Percentiles rank a stretch among this genome's conserved stretches.
Conservation (phyloP, 352 stramenopile species). For the Phytopythium oedochilum region DNA sequence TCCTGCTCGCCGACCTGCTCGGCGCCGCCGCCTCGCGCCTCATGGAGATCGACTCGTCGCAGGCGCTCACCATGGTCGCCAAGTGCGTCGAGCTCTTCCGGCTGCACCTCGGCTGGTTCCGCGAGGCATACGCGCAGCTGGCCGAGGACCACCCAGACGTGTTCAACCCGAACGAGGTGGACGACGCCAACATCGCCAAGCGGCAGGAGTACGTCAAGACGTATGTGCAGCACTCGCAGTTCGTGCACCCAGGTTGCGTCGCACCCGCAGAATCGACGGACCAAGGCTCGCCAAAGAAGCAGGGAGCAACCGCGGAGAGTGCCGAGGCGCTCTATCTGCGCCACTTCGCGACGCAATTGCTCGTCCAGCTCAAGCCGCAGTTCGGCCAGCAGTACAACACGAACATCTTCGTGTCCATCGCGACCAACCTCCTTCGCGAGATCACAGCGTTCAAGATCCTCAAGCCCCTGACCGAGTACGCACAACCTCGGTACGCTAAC, state of each 20-base stretch:
- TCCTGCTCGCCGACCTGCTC: slow-evolving; percentile 57
- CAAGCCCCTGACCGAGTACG: slow-evolving; percentile 64
- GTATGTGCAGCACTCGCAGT: slow-evolving; percentile 54
- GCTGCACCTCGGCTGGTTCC: slow-evolving; percentile 76
- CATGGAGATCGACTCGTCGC: slow-evolving; percentile 63
- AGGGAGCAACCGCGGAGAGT: slow-evolving; percentile 23
- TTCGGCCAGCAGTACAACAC: slow-evolving; percentile 38
- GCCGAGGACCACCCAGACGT: slow-evolving; percentile 48
- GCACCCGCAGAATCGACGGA: not conserved
- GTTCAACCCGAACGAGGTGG: slow-evolving; percentile 50
- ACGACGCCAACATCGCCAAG: slow-evolving; percentile 40
- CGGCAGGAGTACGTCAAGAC: slow-evolving; percentile 51
- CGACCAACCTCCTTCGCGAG: slow-evolving; percentile 61
- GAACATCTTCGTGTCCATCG: slow-evolving; percentile 67
- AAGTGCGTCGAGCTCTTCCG: slow-evolving; percentile 62
- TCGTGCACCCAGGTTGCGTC: slow-evolving; percentile 67
- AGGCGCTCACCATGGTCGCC: slow-evolving; percentile 55
- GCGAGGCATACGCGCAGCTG: slow-evolving; percentile 65
- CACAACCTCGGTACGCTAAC: slow-evolving; percentile 65
- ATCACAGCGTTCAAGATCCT: slow-evolving; percentile 56
- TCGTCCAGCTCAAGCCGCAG: slow-evolving; percentile 65
- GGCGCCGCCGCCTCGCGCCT: slow-evolving; percentile 49
- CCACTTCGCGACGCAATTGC: slow-evolving; percentile 57
- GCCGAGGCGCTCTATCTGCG: slow-evolving; percentile 57
- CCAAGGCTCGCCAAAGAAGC: not conserved